Evolutionary conservation across 75 land plant genomes (phyloP), one percentile per base, ranked within the genome.

Genomic region (Larix kaempferi): DNA sequence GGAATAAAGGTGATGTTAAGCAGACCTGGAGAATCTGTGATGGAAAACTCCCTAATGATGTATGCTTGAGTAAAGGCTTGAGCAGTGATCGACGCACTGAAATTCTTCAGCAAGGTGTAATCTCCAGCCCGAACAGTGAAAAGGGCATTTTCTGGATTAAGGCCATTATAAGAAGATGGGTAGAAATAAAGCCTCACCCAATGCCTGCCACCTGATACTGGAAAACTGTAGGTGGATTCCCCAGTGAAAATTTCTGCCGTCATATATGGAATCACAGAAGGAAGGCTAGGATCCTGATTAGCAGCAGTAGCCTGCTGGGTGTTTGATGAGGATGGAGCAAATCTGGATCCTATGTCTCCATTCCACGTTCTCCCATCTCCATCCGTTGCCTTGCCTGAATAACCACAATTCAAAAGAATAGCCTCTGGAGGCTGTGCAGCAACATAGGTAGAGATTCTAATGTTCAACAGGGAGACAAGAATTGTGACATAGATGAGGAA

Each of bases 121-220:
- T 10, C 54, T 49, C 54, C 54, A 11, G 12, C 54, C 10, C 54
- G 54, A 49, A 49, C 54, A 49, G 54, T 49, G 54, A 49, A 49
- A 12, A 49, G 11, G 54, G 54, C 54, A 49, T 49, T 11, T 10
- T 49, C 54, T 10, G 12, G 54, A 80, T 13, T 55, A 56, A 78
- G 54, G 37, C 62, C 29, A 11, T 64, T 10, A 78, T 82, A 86
- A 14, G 81, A 25, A 11, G 90, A 59, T 0, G 95, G 95, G 59
- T 91, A 90, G 75, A 93, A 93, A 75, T 93, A 80, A 25, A 93
- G 86, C 10, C 95, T 76, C 44, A 93, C 29, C 83, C 80, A 85
- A 44, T 87, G 82, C 16, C 89, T 79, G 3, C 78, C 73, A 12
- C 65, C 26, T 16, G 74, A 29, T 7, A 93, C 78, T 6, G 84